A percentile compares a stretch with the other conserved stretches of the same genome.
Conservation (phyloP, 768 basidiomycete genomes). For the Lactarius sp. region DNA sequence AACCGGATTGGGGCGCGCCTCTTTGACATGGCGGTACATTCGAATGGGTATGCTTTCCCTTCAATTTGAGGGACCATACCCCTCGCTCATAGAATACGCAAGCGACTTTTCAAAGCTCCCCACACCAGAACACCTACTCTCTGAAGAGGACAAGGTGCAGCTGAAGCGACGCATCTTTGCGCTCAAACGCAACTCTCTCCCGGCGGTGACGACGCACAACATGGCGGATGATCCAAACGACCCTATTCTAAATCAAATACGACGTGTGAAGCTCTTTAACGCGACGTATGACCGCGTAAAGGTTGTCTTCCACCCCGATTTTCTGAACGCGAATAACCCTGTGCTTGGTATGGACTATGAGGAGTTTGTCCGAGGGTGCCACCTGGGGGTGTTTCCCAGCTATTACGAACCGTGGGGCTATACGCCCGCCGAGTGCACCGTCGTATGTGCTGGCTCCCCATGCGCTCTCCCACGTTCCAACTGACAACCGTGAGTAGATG, state of each 20-base stretch:
- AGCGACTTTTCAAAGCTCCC: conserved; percentile 75
- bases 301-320: conserved; percentile 97
- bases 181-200: conserved; percentile 89
- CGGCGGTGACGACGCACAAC: conserved; percentile 97
- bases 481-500: conserved; percentile 53
- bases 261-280: conserved; percentile 93
- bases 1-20: conserved; percentile 86
- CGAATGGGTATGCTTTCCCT: conserved; percentile 62
- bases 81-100: conserved; percentile 11
- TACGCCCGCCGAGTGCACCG: conserved; percentile 98
- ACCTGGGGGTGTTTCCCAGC: conserved; percentile 96
- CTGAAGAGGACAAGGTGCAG: conserved; percentile 88
- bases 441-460: conserved; percentile 47
- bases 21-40: conserved; percentile 91
- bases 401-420: conserved; percentile 98
- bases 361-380: conserved; percentile 97
- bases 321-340: conserved; percentile 96
- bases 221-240: conserved; percentile 93
- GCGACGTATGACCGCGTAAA: conserved; percentile 85
- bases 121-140: conserved; percentile 70
- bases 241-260: conserved; percentile 92
- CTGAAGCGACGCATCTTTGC: conserved; percentile 97
- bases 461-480: background rate
- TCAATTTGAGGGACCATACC: background rate
- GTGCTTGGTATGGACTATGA: conserved; percentile 97